Conservation (phyloP, 192 early-diverging fungal species). For the Podila epicladia region DNA sequence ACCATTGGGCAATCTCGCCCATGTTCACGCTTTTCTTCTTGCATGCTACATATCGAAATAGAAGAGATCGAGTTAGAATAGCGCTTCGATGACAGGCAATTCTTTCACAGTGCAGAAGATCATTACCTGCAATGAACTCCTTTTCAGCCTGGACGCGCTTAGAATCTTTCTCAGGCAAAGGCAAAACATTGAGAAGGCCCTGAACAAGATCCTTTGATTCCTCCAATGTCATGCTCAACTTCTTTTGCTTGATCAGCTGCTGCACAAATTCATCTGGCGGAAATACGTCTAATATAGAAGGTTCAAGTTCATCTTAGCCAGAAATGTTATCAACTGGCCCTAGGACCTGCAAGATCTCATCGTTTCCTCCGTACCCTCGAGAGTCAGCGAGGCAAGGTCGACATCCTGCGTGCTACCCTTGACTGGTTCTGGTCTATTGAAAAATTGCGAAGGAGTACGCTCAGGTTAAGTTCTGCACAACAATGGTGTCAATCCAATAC, state of each 20-base stretch:
- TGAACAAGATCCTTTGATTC: constrained; percentile 23
- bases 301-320: no score
- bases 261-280: constrained; percentile 22
- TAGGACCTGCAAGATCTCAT: no score
- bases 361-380: constrained; percentile 11
- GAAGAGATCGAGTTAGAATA: background rate
- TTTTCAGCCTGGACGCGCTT: constrained; percentile 22
- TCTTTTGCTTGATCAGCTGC: constrained; percentile 25
- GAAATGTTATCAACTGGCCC: no score
- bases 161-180: constrained; percentile 21
- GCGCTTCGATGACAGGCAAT: background rate
- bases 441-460: background rate
- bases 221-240: constrained; percentile 10
- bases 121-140: constrained; percentile 21
- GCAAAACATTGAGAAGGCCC: constrained; percentile 10
- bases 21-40: constrained; percentile 14
- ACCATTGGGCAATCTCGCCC: constrained; percentile 12
- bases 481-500: background rate
- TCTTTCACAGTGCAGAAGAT: background rate
- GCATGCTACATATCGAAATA: constrained; percentile 6
- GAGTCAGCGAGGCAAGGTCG: constrained; percentile 21
- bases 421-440: background rate
- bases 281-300: constrained; percentile 17
- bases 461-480: background rate
- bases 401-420: background rate